Evolutionary conservation across 345 rosid species (phyloP), one percentile per base, ranked within the genome.

Genomic region (Arabidopsis arenosa): DNA sequence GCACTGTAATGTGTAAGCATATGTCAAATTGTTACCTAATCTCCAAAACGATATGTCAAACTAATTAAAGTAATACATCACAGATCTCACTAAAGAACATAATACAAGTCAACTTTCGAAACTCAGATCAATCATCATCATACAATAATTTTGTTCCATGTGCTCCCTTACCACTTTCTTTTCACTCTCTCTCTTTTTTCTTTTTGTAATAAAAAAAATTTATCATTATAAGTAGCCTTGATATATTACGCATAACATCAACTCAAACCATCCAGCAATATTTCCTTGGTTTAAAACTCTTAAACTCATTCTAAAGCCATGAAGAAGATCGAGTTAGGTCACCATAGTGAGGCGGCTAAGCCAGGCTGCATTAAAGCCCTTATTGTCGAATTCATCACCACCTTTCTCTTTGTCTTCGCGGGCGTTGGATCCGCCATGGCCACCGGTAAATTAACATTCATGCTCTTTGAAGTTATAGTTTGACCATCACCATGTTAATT

Each of bases 341-440:
- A 72, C 61, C 75, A 82, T 62, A 72, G 61, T 11, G 97, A 91
- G 82, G 90, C 79, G 18, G 69, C 83, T 36, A 79, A 90, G 77
- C 88, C 92, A 0, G 96, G 86, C 73, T 86, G 88, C 83, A 81
- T 93, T 78, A 90, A 78, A 74, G 98, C 97, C 74, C 88, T 93
- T 28, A 68, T 85, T 8, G 87, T 91, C 13, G 97, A 93, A 82
- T 91, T 91, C 78, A 74, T 93, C 58, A 85, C 90, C 78, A 93
- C 98, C 55, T 93, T 91, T 80, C 79, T 91, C 73, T 93, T 93
- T 62, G 91, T 90, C 56, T 93, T 93, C 33, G 85, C 82, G 1
- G 97, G 98, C 7, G 98, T 93, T 5, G 98, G 93, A 66, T 80
- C 96, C 0, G 88, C 97, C 77, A 88, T 91, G 86, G 80, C 94